Base-by-base conservation (phyloP, 345 rosid species). In the Heritiera fomes region DNA sequence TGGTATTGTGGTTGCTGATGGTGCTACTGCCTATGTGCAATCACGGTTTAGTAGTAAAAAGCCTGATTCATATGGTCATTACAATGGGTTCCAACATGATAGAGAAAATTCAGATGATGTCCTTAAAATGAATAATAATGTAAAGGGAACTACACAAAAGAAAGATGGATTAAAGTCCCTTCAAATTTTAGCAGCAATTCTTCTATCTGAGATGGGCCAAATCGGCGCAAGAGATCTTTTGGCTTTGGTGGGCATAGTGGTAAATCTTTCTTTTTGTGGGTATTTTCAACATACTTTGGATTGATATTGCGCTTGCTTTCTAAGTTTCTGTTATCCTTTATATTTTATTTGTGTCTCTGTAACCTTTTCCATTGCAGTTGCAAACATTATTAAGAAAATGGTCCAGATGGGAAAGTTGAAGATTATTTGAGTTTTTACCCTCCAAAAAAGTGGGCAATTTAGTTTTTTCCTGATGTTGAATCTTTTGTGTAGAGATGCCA, bases 221-320 rank as follows among this genome's bases (percentile, higher is more conserved):
- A 87, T 75, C 77, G 99, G 99, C 76, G 97, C 91, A 70, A 90
- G 91, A 82, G 92, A 94, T 85, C 92, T 96, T 86, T 83, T 94
- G 77, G 85, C 94, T 73, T 79, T 96, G 83, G 84, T 90, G 62
- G 94, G 83, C 77, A 88, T 89, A 30, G 94, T 90, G 89, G 99
- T 95, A 88, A 86, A 93, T 79, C 77, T 76, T 80, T 67, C 79
- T 78, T 75, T 67, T 28, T 41, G 17, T 75, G 49, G n/a, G n/a
- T 34, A 8, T 46, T 47, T n/a, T 6, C 23, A 18, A 65, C 20
- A 3, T 79, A 46, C 11, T 0, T 4, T 30, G 41, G 59, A 15
- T 28, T 6, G 7, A 5, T 47, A 32, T n/a, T 14, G 8, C 10
- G 1, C 41, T 40, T 20, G n/a, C 45, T 56, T 62, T 34, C 28